These are phyloP conservation scores for Phytophthora sansomeana DNA, from an alignment of 352 stramenopile species.

Conservation along the genomic window DNA sequence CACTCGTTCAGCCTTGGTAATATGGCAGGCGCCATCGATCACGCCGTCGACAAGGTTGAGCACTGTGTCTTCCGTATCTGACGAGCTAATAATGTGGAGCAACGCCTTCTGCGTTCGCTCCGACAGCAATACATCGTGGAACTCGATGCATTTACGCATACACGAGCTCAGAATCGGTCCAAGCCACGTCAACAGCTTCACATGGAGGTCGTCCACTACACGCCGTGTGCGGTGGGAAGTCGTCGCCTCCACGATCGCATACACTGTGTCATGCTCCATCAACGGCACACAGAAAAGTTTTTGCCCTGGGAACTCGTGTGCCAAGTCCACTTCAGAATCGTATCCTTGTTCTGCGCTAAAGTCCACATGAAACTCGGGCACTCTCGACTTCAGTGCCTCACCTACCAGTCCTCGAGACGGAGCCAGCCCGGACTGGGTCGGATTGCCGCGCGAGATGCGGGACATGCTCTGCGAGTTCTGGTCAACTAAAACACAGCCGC, in stretches of 20 bases:
- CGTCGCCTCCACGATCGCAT: constrained; percentile 78
- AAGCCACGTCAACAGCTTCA: constrained; percentile 82
- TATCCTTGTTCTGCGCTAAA: constrained; percentile 61
- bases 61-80: constrained; percentile 84
- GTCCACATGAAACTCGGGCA: constrained; percentile 44
- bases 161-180: constrained; percentile 83
- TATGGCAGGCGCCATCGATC: constrained; percentile 81
- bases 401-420: constrained; percentile 65
- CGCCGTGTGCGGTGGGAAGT: constrained; percentile 45
- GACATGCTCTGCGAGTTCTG: constrained; percentile 80
- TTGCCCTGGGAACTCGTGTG: constrained; percentile 60
- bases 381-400: constrained; percentile 43
- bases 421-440: constrained; percentile 60
- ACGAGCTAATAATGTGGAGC: constrained; percentile 88
- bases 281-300: constrained; percentile 81
- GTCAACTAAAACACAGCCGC: constrained; percentile 82
- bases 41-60: constrained; percentile 87
- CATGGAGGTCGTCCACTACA: constrained; percentile 69
- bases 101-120: constrained; percentile 87
- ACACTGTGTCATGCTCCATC: constrained; percentile 77
- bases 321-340: constrained; percentile 74
- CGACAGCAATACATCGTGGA: constrained; percentile 82
- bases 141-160: constrained; percentile 90
- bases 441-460: constrained; percentile 61
- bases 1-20: constrained; percentile 80